These are phyloP conservation scores for Breviolum minutum DNA, from an alignment of 73 alveolate species.

Conservation along the genomic window DNA sequence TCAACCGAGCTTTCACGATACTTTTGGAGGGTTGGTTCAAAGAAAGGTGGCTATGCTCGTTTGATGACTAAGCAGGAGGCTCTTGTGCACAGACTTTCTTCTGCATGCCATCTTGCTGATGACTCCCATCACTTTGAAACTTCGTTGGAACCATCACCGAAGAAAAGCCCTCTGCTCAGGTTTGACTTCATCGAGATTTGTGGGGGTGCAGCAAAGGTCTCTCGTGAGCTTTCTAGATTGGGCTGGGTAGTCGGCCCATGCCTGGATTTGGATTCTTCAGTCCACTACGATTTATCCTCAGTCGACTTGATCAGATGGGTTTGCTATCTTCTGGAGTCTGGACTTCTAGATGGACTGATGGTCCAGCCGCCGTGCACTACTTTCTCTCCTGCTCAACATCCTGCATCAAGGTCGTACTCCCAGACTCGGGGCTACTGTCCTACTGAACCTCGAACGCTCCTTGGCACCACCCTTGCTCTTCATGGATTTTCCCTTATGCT, in stretches of 20 bases:
- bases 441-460: not conserved
- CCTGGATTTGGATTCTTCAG: not conserved
- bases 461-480: not conserved
- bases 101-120: not conserved
- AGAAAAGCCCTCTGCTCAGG: not conserved
- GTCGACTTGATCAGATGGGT: not conserved
- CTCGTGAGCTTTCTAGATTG: not conserved
- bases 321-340: not conserved
- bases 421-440: not conserved
- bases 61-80: not conserved
- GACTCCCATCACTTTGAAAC: not conserved
- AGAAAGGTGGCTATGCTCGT: not conserved
- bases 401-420: too few relatives aligned
- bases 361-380: not conserved
- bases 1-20: not conserved
- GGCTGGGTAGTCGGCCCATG: not conserved
- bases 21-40: not conserved
- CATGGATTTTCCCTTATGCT: not conserved
- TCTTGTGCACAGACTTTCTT: not conserved
- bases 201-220: not conserved
- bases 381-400: not conserved
- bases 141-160: not conserved
- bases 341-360: not conserved
- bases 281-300: not conserved
- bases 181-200: not conserved